A percentile compares a stretch with the other conserved stretches of the same genome.
Conservation (phyloP, 228 moss, liverwort and hornwort species). For the Sphagnum fallax region DNA sequence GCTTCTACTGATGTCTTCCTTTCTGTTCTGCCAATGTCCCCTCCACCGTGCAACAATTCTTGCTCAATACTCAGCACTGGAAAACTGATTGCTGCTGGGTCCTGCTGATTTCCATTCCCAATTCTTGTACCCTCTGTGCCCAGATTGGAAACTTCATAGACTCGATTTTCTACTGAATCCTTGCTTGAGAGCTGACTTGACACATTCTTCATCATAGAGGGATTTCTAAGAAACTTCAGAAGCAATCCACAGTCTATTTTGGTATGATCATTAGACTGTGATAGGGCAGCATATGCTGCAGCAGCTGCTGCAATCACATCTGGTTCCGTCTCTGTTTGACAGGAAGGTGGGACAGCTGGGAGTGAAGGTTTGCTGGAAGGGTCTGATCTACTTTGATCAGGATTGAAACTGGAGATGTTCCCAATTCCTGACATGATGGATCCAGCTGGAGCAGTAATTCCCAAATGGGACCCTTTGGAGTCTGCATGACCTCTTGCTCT, state of each 20-base stretch:
- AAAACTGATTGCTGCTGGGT: slow-evolving; percentile 2
- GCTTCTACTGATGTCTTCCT: slow-evolving; percentile 3
- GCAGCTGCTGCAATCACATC: slow-evolving; percentile 58
- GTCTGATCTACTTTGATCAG: slow-evolving; percentile 16
- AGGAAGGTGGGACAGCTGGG: slow-evolving; percentile 11
- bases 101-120: slow-evolving; percentile 31
- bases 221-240: slow-evolving; percentile 55
- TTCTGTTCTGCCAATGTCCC: background rate
- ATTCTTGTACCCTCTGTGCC: slow-evolving; percentile 14
- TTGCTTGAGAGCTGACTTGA: slow-evolving; percentile 31
- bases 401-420: slow-evolving; percentile 22
- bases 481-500: slow-evolving; percentile 1
- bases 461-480: slow-evolving; percentile 5
- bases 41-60: background rate
- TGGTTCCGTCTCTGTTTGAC: slow-evolving; percentile 26
- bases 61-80: background rate
- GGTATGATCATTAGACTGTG: slow-evolving; percentile 38
- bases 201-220: slow-evolving; percentile 48
- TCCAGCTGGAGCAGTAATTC: slow-evolving; percentile 8
- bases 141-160: slow-evolving; percentile 13
- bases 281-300: slow-evolving; percentile 46
- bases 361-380: slow-evolving; percentile 12
- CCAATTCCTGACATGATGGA: slow-evolving; percentile 12
- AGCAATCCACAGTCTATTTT: slow-evolving; percentile 55
- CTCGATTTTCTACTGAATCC: background rate